Base-by-base conservation (phyloP, 768 basidiomycete genomes). In the Fistulinella prunicolor region DNA sequence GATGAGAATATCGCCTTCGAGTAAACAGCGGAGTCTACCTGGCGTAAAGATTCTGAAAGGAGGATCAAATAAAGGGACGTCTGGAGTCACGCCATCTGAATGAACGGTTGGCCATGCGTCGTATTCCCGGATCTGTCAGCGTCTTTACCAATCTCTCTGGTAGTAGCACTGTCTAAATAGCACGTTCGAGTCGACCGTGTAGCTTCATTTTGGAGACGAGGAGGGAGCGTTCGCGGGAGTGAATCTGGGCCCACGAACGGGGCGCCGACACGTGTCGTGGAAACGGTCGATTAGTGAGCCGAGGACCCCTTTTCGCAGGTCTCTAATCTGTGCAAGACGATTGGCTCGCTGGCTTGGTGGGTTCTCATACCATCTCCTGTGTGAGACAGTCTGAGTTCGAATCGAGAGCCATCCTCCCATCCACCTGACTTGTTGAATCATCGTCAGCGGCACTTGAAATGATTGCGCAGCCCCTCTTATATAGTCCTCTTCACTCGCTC, bases 31-130 rank as follows among this genome's bases (percentile, higher is more conserved):
- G 50, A 55, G 53, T 53, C 58, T 66, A 58, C 65, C 66, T 32
- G 66, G 65, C 32, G 65, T 66, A 14, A 66, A 62, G 64, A 68
- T 66, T 44, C 38, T 62, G 46, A 66, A 62, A 35, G 55, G 49
- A 14, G 45, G 46, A 6, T n/a, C 53, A 38, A 54, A 53, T 49
- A 56, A 56, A 42, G 56, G 55, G 37, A 45, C 22, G 8, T 51
- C 28, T 4, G 34, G 22, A 16, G 36, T 44, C 50, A 42, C 37
- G 38, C 50, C 50, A 37, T 54, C 47, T 29, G 47, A 30, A 36
- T 47, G 47, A 52, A 19, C 9, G 41, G 42, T 49, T 13, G 19
- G 46, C 14, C 20, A 42, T 44, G 17, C 8, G 22, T 29, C 44
- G 28, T 19, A 19, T 42, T n/a, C n/a, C n/a, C n/a, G n/a, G n/a